Evolutionary conservation across 768 basidiomycete genomes (phyloP), one percentile per base, ranked within the genome.

Genomic region (Rhizopogon vinicolor): DNA sequence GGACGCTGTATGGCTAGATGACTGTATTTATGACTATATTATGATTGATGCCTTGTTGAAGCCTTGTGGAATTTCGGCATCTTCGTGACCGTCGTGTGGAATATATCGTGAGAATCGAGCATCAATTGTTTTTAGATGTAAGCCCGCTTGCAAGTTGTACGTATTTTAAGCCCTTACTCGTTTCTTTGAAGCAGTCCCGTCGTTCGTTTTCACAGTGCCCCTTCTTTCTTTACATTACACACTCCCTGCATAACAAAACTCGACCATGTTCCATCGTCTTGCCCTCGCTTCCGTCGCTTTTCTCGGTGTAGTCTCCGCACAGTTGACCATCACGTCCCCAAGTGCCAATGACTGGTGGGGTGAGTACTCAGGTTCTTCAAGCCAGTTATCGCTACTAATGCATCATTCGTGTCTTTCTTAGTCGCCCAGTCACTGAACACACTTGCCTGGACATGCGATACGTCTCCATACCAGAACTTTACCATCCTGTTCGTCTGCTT

Each of bases 281-380:
- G 63, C 71, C 55, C 57, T 72, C 58, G 60, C 74, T 31, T 60
- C 74, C 56, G 71, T 74, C 52, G 71, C 79, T 58, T 61, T 80
- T 54, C 61, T 67, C 51, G 65, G 68, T 58, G 62, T 72, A 41
- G 74, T 70, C 41, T 65, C 69, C 58, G 78, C 78, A 7, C 68
- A 75, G 58, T 69, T 84, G 54, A 33, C 61, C 41, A 70, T 87
- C 71, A 68, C 75, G 44, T 62, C 66, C 41, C 85, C 85, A 2
- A 71, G 74, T 33, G 41, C 74, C 2, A 51, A 69, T 60, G 63
- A 70, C 7, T 87, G 85, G 85, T 87, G 85, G 85, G 80, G 85
- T 87, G 56, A 49, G 82, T 76, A 13, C 25, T 0, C 29, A 35
- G 22, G 52, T 50, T n/a, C 33, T 41, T 7, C 49, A 7, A 18